Conservation (phyloP, 495 filamentous ascomycete species). For the Aspergillus egyptiacus region DNA sequence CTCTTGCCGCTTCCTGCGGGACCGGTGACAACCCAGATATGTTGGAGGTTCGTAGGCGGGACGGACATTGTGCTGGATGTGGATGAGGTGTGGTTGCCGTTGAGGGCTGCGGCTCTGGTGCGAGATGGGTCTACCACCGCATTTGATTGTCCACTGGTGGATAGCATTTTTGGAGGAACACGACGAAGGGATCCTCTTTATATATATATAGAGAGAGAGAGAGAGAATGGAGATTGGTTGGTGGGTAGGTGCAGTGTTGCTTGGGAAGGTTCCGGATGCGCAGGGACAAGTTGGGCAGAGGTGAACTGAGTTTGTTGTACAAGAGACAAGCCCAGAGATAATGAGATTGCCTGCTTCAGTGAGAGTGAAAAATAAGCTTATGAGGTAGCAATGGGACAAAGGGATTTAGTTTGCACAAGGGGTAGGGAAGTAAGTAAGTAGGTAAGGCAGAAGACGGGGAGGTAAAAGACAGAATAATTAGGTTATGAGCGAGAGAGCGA, state of each 20-base stretch:
- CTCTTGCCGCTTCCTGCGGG: constrained; percentile 96
- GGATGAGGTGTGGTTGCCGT: constrained; percentile 13
- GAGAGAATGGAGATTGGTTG: not conserved
- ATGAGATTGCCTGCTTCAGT: not conserved
- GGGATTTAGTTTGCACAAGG: not conserved
- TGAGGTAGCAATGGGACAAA: no score
- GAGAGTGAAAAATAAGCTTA: not conserved
- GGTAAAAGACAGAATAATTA: not conserved
- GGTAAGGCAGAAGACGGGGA: not conserved
- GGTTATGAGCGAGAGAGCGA: no score
- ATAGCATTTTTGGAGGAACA: constrained; percentile 35
- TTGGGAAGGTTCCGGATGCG: not conserved
- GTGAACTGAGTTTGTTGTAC: no score
- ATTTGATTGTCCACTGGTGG: constrained; percentile 32
- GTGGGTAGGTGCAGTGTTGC: not conserved
- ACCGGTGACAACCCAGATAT: constrained; percentile 97
- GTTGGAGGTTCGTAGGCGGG: constrained; percentile 45
- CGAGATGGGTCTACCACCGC: constrained; percentile 23
- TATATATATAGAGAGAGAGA: not conserved
- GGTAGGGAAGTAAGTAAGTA: not conserved
- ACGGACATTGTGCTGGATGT: constrained; percentile 14
- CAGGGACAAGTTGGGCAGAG: no score
- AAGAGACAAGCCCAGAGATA: not conserved
- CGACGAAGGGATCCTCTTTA: not conserved
- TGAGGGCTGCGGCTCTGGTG: constrained; percentile 20